phyloP scores from a whole-genome alignment of 208 protist genomes.

The Trypanosoma theileri region DNA sequence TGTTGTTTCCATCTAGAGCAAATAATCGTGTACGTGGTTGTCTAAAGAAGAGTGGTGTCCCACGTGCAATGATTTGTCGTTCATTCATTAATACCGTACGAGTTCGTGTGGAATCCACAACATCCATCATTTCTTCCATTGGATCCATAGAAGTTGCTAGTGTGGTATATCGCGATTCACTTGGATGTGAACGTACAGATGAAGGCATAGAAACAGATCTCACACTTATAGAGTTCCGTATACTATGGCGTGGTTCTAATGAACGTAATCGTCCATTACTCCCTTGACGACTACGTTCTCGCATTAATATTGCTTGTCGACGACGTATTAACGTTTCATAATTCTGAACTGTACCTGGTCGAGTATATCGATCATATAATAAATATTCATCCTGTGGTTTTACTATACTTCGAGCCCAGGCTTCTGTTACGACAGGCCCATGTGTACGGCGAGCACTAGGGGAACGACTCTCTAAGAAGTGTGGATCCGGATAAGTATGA shows the following conservation, averaged over 20 bases:
- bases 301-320: slow-evolving; percentile 12
- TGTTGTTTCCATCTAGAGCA: slow-evolving; percentile 1
- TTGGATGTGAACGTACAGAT: no score
- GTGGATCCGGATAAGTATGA: not conserved
- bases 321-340: slow-evolving; percentile 19
- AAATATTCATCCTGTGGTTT: slow-evolving; percentile 70
- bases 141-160: no score
- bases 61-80: slow-evolving; percentile 22
- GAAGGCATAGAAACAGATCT: not conserved
- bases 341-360: slow-evolving; percentile 2
- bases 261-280: not conserved
- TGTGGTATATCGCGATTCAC: no score
- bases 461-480: not conserved
- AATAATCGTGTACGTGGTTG: slow-evolving; percentile 12
- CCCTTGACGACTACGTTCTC: slow-evolving; percentile 2
- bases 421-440: slow-evolving; percentile 68
- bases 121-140: no score
- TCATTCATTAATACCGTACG: slow-evolving; percentile 14
- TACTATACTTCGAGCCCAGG: slow-evolving; percentile 77
- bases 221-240: not conserved
- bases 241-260: not conserved
- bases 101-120: no score
- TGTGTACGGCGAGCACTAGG: not conserved
- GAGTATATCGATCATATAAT: slow-evolving; percentile 41
- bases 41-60: slow-evolving; percentile 27